Percentiles rank a stretch among this genome's conserved stretches.
Conservation (phyloP, 371 early-diverging fungal genomes). For the Capniomyces stellatus region DNA sequence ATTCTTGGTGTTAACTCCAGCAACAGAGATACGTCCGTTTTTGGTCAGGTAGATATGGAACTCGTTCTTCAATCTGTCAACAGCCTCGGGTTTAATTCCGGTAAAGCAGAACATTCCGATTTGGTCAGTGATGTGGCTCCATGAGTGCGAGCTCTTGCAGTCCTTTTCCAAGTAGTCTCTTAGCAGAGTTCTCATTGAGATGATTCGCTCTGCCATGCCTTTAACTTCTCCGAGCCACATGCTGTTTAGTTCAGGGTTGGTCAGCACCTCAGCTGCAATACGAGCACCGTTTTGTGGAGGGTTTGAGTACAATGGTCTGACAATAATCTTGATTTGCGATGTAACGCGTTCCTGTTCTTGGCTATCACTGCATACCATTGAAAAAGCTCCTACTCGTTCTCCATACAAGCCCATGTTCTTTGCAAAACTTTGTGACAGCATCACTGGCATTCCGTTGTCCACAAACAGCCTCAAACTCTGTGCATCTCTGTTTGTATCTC, state of each 20-base stretch:
- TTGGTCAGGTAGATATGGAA: conserved; percentile 88
- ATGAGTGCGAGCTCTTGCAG: conserved; percentile 54
- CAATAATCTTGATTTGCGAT: conserved; percentile 86
- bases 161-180: conserved; percentile 61
- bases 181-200: conserved; percentile 73
- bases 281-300: conserved; percentile 90
- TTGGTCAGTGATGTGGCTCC: conserved; percentile 93
- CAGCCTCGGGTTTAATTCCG: conserved; percentile 81
- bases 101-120: conserved; percentile 99
- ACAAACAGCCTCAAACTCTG: conserved; percentile 90
- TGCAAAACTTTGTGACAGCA: conserved; percentile 91
- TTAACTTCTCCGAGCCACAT: conserved; percentile 91
- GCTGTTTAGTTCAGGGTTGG: conserved; percentile 44
- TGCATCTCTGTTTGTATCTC: conserved; percentile 77
- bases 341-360: conserved; percentile 73
- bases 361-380: conserved; percentile 54
- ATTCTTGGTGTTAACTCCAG: conserved; percentile 83
- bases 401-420: conserved; percentile 99
- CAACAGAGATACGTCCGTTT: conserved; percentile 95
- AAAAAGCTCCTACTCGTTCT: conserved; percentile 95
- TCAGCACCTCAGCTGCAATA: conserved; percentile 77
- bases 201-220: conserved; percentile 95
- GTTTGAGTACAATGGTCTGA: conserved; percentile 96
- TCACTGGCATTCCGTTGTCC: conserved; percentile 44
- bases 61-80: conserved; percentile 63